phyloP scores from a whole-genome alignment of 2,329 filamentous ascomycete genomes.

The Neofusicoccum parvum region DNA sequence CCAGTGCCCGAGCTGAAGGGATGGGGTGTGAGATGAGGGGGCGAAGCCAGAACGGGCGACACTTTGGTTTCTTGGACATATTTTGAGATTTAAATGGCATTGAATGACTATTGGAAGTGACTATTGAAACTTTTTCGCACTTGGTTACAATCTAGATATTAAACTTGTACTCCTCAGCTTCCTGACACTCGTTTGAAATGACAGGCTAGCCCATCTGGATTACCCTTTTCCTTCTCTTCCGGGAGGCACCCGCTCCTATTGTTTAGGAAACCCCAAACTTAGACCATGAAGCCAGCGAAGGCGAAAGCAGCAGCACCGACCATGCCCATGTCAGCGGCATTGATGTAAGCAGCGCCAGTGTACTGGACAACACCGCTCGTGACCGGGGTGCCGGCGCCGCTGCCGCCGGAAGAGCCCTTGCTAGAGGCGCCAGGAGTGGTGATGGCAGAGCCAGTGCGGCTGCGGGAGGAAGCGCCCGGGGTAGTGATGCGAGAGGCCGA shows the following conservation, averaged over 20 bases:
- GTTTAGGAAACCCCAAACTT: background rate
- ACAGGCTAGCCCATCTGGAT: too few relatives aligned
- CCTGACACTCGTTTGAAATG: too few relatives aligned
- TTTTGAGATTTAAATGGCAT: background rate
- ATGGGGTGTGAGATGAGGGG: background rate
- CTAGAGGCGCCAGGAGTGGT: background rate
- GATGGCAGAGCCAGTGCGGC: background rate
- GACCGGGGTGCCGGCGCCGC: background rate
- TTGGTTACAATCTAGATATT: too few relatives aligned
- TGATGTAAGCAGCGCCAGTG: background rate
- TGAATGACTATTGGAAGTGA: too few relatives aligned
- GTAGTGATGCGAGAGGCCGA: background rate
- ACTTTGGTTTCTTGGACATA: background rate
- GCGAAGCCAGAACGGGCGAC: background rate
- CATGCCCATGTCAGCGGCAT: background rate
- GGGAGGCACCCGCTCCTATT: too few relatives aligned
- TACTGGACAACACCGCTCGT: background rate
- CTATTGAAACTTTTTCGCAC: too few relatives aligned
- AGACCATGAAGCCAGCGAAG: background rate
- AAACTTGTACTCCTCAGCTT: too few relatives aligned
- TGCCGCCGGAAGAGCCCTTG: background rate
- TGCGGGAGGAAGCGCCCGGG: background rate
- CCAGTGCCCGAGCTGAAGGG: background rate
- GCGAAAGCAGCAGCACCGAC: background rate
- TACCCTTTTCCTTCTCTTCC: too few relatives aligned